Percentiles rank a stretch among this genome's conserved stretches.
Evolutionary conservation across 768 basidiomycete species (phyloP).

Genomic region (Galerina marginata): DNA sequence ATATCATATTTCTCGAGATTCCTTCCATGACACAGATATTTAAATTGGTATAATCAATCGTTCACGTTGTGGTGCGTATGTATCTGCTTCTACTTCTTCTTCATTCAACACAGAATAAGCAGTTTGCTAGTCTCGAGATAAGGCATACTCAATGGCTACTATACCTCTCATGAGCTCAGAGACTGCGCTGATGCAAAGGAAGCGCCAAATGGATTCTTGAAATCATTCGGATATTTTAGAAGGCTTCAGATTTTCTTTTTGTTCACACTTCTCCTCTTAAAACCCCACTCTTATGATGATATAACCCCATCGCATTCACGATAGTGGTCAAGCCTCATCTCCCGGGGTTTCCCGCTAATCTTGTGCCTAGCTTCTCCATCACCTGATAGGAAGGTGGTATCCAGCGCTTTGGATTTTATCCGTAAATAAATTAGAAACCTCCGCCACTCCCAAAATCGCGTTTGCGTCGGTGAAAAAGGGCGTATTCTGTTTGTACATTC

Average conservation of each 20-base stretch:
- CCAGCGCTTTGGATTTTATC: not conserved
- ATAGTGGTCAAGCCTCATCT: not conserved
- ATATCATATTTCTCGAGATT: no score
- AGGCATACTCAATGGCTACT: no score
- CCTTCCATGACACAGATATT: no score
- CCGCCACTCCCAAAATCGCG: no score
- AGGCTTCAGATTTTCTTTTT: not conserved
- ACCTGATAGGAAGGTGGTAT: slow-evolving; percentile 9
- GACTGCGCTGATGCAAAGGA: not conserved
- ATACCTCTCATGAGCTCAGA: no score
- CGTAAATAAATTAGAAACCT: not conserved
- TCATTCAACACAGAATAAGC: no score
- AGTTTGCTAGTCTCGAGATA: no score
- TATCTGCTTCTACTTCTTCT: no score
- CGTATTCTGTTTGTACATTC: no score
- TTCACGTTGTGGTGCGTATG: no score
- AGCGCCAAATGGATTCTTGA: not conserved
- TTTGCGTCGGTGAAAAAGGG: no score
- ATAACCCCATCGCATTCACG: not conserved
- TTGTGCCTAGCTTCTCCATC: slow-evolving; percentile 3
- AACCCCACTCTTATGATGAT: slow-evolving; percentile 1
- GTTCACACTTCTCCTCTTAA: not conserved
- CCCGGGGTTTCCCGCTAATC: slow-evolving; percentile 13
- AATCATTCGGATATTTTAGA: not conserved
- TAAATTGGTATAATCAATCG: no score